Percentiles rank a stretch among this genome's conserved stretches.
These are phyloP conservation scores for Fusarium sterilihyphosum DNA, from an alignment of 2,329 filamentous ascomycete species.

Conservation along the genomic window DNA sequence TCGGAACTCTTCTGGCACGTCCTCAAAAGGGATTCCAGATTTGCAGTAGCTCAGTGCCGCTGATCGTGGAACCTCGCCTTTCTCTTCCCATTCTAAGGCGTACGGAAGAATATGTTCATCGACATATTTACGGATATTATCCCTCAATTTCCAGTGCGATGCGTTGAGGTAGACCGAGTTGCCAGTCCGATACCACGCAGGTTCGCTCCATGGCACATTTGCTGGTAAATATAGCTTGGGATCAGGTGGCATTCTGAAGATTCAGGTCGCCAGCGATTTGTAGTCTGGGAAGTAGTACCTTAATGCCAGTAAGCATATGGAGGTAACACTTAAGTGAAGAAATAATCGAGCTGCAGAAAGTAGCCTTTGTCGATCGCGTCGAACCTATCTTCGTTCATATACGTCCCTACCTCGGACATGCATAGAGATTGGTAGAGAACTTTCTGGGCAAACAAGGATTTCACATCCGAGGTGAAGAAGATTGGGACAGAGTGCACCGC, in stretches of 20 bases:
- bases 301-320: fast-evolving
- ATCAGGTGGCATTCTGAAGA: not conserved
- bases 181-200: not conserved
- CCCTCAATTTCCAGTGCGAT: not conserved
- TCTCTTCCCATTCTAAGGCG: not conserved
- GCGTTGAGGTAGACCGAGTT: not conserved
- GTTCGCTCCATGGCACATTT: not conserved
- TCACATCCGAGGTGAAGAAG: not conserved
- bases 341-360: no score
- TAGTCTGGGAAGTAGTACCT: fast-evolving
- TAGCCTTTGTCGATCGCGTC: not conserved
- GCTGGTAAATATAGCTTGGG: not conserved
- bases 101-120: not conserved
- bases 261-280: not conserved
- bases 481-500: not conserved
- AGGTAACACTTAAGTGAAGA: fast-evolving
- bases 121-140: not conserved
- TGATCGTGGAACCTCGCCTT: not conserved
- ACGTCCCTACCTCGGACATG: fast-evolving
- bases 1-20: not conserved
- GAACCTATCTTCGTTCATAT: not conserved
- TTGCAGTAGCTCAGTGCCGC: not conserved
- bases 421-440: not conserved
- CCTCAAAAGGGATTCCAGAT: not conserved
- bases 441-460: no score